These are phyloP conservation scores for Quaeritorhiza haematococci DNA, from an alignment of 371 early-diverging fungal genomes.

Conservation along the genomic window DNA sequence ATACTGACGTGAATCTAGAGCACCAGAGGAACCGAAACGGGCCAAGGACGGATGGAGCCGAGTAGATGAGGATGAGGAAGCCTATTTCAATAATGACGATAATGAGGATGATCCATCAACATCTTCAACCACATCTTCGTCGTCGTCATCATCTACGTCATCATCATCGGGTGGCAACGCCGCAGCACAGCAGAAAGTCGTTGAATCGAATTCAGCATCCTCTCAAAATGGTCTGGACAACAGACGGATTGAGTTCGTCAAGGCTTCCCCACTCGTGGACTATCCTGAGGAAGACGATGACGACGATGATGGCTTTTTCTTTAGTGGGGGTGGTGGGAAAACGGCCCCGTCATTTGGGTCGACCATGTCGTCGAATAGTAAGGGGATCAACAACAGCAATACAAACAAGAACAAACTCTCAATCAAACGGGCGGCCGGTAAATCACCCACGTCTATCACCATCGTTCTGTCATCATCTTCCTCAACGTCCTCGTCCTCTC, in stretches of 20 bases:
- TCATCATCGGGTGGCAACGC: too few species aligned
- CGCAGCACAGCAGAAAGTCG: background rate
- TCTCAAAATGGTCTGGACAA: background rate
- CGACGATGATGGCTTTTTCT: slow-evolving; percentile 29
- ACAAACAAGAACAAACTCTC: too few species aligned
- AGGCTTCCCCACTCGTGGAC: slow-evolving; percentile 28
- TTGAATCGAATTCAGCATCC: background rate
- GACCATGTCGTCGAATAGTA: too few species aligned
- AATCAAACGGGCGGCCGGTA: too few species aligned
- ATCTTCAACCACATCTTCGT: slow-evolving; percentile 3
- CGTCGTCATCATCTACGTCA: background rate
- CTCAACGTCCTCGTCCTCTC: too few species aligned
- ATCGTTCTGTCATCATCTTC: too few species aligned
- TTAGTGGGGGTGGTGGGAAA: too few species aligned
- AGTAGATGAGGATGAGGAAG: slow-evolving; percentile 75
- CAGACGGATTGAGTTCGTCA: slow-evolving; percentile 15
- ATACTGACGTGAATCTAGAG: background rate
- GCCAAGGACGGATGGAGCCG: slow-evolving; percentile 57
- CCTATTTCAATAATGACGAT: slow-evolving; percentile 74
- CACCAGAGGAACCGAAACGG: background rate
- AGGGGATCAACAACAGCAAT: too few species aligned
- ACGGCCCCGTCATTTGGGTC: too few species aligned
- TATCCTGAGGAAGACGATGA: slow-evolving; percentile 48
- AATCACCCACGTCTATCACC: too few species aligned
- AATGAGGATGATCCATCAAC: slow-evolving; percentile 37